Conservation (phyloP, 2,329 filamentous ascomycete genomes). For the Fusarium nurragi region DNA sequence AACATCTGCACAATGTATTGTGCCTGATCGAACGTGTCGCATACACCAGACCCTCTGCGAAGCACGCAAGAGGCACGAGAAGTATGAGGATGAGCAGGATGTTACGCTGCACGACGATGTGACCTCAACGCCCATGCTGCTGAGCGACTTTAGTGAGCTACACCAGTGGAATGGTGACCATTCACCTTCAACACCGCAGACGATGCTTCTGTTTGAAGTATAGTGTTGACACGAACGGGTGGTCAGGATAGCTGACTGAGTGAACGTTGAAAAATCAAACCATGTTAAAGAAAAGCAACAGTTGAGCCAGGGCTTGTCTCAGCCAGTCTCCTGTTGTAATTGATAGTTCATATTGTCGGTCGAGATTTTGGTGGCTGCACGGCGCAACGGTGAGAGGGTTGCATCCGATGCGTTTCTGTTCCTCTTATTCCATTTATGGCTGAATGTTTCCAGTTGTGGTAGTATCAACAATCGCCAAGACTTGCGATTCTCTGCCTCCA, state of each 20-base stretch:
- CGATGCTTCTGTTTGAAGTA: background rate
- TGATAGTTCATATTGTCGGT: slow-evolving; percentile 8
- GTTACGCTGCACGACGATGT: slow-evolving; percentile 32
- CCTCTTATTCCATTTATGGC: slow-evolving; percentile 9
- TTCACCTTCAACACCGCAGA: background rate
- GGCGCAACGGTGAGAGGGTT: slow-evolving; percentile 27
- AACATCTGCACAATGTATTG: background rate
- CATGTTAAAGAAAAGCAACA: slow-evolving; percentile 4
- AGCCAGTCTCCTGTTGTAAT: slow-evolving; percentile 8
- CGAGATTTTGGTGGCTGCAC: slow-evolving; percentile 24
- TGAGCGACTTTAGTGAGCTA: slow-evolving; percentile 7
- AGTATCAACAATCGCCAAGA: slow-evolving; percentile 10
- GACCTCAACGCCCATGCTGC: slow-evolving; percentile 17
- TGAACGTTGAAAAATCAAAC: background rate
- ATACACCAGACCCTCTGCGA: slow-evolving; percentile 6
- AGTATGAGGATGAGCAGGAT: slow-evolving; percentile 24
- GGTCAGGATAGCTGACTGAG: background rate
- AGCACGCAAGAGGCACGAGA: slow-evolving; percentile 30
- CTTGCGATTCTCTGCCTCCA: background rate
- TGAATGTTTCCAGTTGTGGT: slow-evolving; percentile 12
- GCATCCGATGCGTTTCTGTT: slow-evolving; percentile 24
- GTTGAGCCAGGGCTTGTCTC: slow-evolving; percentile 29
- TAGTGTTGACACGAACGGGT: background rate
- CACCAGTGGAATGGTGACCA: slow-evolving; percentile 5
- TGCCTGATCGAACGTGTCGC: background rate